Base-by-base conservation (phyloP, 805 yeast genomes). In the Wickerhamiella kurtzmanii region DNA sequence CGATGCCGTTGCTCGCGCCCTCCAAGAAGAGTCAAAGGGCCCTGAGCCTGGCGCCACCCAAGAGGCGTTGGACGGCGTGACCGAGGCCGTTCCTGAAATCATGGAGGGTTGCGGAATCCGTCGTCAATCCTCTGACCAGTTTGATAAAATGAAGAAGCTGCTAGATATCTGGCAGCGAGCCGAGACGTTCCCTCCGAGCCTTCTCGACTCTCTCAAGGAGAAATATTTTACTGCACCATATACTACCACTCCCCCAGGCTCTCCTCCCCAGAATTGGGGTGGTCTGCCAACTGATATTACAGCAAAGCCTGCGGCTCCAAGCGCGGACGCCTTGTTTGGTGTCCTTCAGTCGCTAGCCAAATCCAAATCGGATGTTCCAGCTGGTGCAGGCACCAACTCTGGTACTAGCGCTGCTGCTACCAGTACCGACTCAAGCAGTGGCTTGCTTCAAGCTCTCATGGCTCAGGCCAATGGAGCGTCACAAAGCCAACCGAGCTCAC, bases 141-240 rank as follows among this genome's bases (percentile, higher is more conserved):
- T 50, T 41, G 86, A 77, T 49, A 92, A 88, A 63, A 76, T 87
- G 56, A 70, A 79, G 57, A 89, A 87, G 65, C 72, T 92, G 55
- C 74, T 92, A 54, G 95, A 85, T 53, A 88, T 92, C 57, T 92
- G 98, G 98, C 84, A 78, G 55, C 78, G 84, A 53, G 81, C 87
- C 35, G 77, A 76, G 39, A 82, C 95, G 15, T 89, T 92, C 65
- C 70, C 71, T 47, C 73, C 75, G 39, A 69, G 71, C 37, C 66
- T 72, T 28, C 67, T 92, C 47, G 64, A 71, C 41, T 60, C 71
- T 17, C 72, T 85, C 49, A 75, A 79, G 60, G 63, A 69, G 11
- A 79, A 74, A 58, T 75, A 75, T 61, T 82, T 80, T 57, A 53
- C 53, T 21, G 56, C 57, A 16, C 60, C 58, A 18, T 58, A 55